A percentile compares a stretch with the other conserved stretches of the same genome.
Evolutionary conservation across 2,329 filamentous ascomycete genomes (phyloP).

Genomic region (Fusarium algeriense): DNA sequence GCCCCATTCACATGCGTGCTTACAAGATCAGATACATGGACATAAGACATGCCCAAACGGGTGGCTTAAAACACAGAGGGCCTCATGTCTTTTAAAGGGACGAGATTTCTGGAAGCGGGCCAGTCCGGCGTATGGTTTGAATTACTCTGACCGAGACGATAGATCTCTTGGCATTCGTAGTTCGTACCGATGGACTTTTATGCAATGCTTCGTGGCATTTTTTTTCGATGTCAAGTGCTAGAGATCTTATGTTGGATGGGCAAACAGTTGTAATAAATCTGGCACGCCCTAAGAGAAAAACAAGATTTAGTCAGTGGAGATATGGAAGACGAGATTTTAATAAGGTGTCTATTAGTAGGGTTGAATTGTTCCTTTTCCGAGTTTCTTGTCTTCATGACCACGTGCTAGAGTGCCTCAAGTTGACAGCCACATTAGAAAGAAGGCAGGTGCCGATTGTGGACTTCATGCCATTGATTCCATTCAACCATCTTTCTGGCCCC

Average conservation of each 20-base stretch:
- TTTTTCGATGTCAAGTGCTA: constrained; percentile 20
- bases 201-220: constrained; percentile 50
- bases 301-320: not conserved
- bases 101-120: constrained; percentile 16
- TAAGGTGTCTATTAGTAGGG: not conserved
- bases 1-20: constrained; percentile 22
- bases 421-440: not conserved
- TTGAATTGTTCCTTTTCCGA: not conserved
- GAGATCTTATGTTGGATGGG: constrained; percentile 26
- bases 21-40: constrained; percentile 13
- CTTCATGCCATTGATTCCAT: not conserved
- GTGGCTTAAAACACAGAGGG: constrained; percentile 36
- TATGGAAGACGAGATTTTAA: not conserved
- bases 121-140: constrained; percentile 17
- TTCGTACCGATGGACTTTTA: constrained; percentile 40
- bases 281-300: not conserved
- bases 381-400: constrained; percentile 1
- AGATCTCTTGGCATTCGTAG: constrained; percentile 32
- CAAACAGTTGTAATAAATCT: constrained; percentile 1
- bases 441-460: not conserved
- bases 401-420: not conserved
- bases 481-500: not conserved
- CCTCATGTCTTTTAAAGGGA: constrained; percentile 25
- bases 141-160: constrained; percentile 19
- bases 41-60: constrained; percentile 30